Evolutionary conservation across 2,329 filamentous ascomycete species (phyloP).

Genomic region (Onygenales sp.): DNA sequence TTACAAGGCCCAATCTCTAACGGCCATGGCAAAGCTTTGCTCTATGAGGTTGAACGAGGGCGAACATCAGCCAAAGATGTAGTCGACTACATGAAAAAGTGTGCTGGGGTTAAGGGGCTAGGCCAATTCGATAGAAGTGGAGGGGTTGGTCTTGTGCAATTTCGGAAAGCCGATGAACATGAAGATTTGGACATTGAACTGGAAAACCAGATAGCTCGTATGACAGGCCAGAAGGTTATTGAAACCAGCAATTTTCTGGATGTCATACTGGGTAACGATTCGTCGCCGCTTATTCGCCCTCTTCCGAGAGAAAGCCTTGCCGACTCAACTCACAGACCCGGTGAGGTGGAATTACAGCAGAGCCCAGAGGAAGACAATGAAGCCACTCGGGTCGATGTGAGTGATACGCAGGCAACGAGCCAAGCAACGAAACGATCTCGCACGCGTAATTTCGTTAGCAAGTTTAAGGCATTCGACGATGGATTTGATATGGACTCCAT

Average conservation of each 20-base stretch:
- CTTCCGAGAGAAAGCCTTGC: conserved; percentile 32
- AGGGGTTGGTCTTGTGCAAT: conserved; percentile 65
- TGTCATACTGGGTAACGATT: conserved; percentile 73
- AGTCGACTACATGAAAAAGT: conserved; percentile 62
- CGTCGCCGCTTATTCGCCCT: conserved; percentile 58
- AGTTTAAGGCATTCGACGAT: conserved; percentile 67
- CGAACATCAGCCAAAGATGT: conserved; percentile 66
- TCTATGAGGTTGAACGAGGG: conserved; percentile 51
- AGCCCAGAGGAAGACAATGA: conserved; percentile 1
- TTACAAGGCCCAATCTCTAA: conserved; percentile 65
- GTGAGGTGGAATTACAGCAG: not conserved
- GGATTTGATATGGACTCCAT: conserved; percentile 40
- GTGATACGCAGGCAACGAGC: conserved; percentile 12
- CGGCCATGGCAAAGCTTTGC: conserved; percentile 72
- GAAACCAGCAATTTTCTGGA: conserved; percentile 89
- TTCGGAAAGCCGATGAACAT: conserved; percentile 49
- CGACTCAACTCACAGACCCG: conserved; percentile 4
- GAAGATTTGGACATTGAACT: conserved; percentile 62
- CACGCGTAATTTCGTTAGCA: conserved; percentile 25
- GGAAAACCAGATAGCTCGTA: conserved; percentile 57
- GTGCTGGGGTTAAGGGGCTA: conserved; percentile 64
- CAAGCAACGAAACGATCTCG: conserved; percentile 16
- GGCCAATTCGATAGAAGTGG: conserved; percentile 58
- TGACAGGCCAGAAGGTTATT: conserved; percentile 71
- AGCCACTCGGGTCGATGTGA: not conserved